phyloP scores from a whole-genome alignment of 306 rosid species.

The Quercus ilex region DNA sequence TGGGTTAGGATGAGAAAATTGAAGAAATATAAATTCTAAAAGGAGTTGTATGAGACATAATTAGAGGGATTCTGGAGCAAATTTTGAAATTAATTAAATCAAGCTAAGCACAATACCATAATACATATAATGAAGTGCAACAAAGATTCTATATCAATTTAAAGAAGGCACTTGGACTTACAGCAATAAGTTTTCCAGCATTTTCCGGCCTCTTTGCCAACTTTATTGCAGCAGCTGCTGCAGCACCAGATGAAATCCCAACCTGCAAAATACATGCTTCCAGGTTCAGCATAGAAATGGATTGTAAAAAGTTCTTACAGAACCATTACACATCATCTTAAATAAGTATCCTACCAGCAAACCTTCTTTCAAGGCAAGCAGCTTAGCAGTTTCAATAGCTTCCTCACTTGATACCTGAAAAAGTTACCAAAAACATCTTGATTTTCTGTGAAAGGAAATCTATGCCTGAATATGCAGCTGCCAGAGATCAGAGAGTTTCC shows the following conservation, averaged over 20 bases:
- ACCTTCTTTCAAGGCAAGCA: slow-evolving; percentile 77
- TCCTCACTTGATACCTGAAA: slow-evolving; percentile 63
- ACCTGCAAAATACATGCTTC: slow-evolving; percentile 39
- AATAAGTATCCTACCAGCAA: slow-evolving; percentile 48
- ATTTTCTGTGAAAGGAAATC: not conserved
- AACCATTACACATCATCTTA: not conserved
- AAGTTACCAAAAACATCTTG: slow-evolving; percentile 7
- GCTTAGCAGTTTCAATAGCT: slow-evolving; percentile 65
- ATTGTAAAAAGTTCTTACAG: not conserved
- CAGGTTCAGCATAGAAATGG: not conserved
- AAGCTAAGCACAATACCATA: not conserved
- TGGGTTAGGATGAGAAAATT: not conserved
- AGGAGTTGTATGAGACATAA: not conserved
- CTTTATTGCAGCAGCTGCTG: slow-evolving; percentile 71
- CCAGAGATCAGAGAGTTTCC: not conserved
- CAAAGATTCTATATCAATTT: not conserved
- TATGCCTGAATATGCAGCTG: not conserved
- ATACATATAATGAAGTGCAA: not conserved
- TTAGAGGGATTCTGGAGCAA: not conserved
- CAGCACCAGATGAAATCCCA: slow-evolving; percentile 93
- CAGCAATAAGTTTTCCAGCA: slow-evolving; percentile 78
- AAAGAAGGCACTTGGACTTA: slow-evolving; percentile 24
- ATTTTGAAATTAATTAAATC: not conserved
- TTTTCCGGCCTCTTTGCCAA: slow-evolving; percentile 72
- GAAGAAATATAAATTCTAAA: not conserved